These are phyloP conservation scores for Pythium rishiriense DNA, from an alignment of 352 stramenopile species.

Conservation along the genomic window DNA sequence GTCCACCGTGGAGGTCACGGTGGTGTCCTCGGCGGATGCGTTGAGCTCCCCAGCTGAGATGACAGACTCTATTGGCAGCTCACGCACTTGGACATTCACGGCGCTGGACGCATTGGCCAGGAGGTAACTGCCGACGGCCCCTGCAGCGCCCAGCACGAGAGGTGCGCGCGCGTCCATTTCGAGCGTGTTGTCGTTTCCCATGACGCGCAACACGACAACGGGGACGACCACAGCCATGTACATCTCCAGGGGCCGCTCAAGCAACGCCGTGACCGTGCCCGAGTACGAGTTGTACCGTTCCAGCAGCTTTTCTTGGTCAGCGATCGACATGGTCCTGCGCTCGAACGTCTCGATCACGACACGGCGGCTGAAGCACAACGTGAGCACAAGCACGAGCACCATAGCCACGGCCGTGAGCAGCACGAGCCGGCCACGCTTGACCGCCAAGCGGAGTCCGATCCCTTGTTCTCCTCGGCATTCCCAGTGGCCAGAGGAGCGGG, in stretches of 20 bases:
- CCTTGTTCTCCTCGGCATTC: no score
- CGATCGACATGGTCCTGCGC: neutral
- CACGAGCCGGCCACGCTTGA: neutral
- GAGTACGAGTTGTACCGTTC: conserved; percentile 19
- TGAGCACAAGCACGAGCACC: neutral
- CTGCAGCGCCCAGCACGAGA: neutral
- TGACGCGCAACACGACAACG: neutral
- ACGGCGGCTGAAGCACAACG: neutral
- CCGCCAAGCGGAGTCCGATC: neutral
- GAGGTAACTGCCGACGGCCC: neutral
- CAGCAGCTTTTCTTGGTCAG: conserved; percentile 11
- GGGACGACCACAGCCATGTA: neutral
- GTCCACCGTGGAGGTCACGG: neutral
- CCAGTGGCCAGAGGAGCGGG: no score
- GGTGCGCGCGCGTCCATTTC: no score
- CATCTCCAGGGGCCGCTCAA: neutral
- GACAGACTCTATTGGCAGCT: neutral
- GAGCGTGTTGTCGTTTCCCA: neutral
- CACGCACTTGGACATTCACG: conserved; percentile 6
- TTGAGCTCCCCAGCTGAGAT: conserved; percentile 4
- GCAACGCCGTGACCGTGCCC: neutral
- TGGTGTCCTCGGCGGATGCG: neutral
- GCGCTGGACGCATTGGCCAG: conserved; percentile 1
- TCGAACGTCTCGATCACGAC: neutral
- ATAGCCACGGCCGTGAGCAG: neutral